These are phyloP conservation scores for Clathrus columnatus DNA, from an alignment of 768 basidiomycete species.

Conservation along the genomic window DNA sequence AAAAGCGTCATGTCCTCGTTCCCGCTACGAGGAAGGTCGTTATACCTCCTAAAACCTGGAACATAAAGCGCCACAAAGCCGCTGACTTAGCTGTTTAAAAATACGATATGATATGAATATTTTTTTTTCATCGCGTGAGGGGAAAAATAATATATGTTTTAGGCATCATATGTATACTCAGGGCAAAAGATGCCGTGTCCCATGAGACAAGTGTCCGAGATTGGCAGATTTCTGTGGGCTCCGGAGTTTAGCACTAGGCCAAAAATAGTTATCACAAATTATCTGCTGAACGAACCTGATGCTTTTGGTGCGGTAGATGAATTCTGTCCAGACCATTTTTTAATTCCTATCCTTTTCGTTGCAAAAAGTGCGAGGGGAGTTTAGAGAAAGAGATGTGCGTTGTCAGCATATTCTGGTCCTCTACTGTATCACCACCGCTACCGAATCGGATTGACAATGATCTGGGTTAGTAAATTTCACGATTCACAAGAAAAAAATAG, in stretches of 20 bases:
- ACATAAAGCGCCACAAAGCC: neutral
- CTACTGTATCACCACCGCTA: neutral
- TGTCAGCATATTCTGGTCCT: neutral
- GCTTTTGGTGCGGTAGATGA: neutral
- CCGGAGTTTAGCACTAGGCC: neutral
- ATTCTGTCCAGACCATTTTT: neutral
- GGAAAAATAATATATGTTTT: neutral
- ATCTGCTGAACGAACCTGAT: neutral
- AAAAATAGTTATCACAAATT: neutral
- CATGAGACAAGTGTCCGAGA: slow-evolving; percentile 2
- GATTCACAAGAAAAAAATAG: too few relatives aligned
- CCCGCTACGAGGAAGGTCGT: neutral
- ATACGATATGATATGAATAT: neutral
- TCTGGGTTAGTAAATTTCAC: neutral
- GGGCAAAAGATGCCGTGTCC: neutral
- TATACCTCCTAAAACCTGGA: neutral
- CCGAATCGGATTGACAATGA: neutral
- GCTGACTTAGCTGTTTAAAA: neutral
- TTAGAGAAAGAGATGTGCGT: too few relatives aligned
- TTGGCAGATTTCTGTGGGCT: neutral
- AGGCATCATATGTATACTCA: too few relatives aligned
- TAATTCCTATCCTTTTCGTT: neutral
- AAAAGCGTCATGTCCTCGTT: neutral
- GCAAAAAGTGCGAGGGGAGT: neutral
- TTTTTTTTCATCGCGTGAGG: neutral